Conservation (phyloP, 2,329 filamentous ascomycete species). For the Phialophora expanda region DNA sequence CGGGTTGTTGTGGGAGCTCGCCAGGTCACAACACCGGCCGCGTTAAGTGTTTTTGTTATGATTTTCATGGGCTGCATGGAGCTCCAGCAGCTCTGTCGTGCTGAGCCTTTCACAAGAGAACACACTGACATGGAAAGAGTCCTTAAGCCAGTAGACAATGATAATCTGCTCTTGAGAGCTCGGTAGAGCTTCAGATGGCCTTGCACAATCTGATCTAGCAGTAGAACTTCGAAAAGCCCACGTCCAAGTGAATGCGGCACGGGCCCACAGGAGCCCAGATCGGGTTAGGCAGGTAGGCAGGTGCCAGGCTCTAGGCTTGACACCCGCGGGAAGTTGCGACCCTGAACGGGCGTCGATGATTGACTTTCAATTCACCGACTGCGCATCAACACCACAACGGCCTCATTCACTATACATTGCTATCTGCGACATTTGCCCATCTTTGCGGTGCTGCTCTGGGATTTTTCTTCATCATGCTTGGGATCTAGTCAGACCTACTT, state of each 20-base stretch:
- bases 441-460: not conserved
- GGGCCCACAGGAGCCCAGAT: not conserved
- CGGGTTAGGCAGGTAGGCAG: not conserved
- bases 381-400: slow-evolving; percentile 14
- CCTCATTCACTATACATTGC: slow-evolving; percentile 3
- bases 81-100: not conserved
- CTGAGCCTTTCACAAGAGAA: not conserved
- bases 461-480: slow-evolving; percentile 12
- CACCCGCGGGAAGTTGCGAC: not conserved
- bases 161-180: not conserved
- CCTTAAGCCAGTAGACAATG: not conserved
- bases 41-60: slow-evolving; percentile 37
- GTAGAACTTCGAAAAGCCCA: not conserved
- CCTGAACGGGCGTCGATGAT: not conserved
- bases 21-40: slow-evolving; percentile 27
- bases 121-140: not conserved
- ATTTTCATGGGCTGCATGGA: slow-evolving; percentile 8
- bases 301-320: not conserved
- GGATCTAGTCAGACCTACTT: slow-evolving; percentile 10
- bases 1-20: slow-evolving; percentile 12
- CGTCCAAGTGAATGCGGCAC: not conserved
- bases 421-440: slow-evolving; percentile 19
- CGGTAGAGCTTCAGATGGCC: not conserved
- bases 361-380: slow-evolving; percentile 10
- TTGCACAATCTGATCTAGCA: not conserved